These are phyloP conservation scores for Luzula sylvatica DNA, from an alignment of 176 grass and related monocot species.

Conservation along the genomic window DNA sequence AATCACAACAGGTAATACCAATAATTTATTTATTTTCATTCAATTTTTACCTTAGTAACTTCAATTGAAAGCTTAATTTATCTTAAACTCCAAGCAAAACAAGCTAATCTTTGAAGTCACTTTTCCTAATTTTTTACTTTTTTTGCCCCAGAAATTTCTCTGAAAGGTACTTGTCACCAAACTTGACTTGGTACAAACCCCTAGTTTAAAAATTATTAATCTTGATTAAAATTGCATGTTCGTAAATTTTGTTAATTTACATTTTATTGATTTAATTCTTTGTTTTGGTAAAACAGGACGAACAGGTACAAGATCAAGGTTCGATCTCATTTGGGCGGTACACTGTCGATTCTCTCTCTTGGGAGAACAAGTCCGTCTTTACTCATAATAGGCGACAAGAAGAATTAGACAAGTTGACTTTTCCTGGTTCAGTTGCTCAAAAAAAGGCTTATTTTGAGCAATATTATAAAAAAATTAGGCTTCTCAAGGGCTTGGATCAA, in stretches of 20 bases:
- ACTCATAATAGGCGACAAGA: constrained; percentile 52
- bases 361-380: constrained; percentile 76
- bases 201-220: neutral
- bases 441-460: constrained; percentile 93
- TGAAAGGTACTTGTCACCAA: too few species aligned
- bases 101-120: constrained; percentile 9
- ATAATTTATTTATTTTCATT: too few species aligned
- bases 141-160: neutral
- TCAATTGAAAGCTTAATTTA: constrained; percentile 17
- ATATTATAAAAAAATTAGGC: constrained; percentile 52
- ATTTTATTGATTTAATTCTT: neutral
- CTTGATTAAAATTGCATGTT: neutral
- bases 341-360: constrained; percentile 51
- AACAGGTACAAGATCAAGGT: constrained; percentile 42
- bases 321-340: constrained; percentile 79
- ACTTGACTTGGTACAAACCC: neutral
- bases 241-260: too few species aligned
- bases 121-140: neutral
- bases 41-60: constrained; percentile 8
- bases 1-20: constrained; percentile 9
- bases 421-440: constrained; percentile 67
- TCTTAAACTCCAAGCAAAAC: constrained; percentile 9
- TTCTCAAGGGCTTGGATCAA: constrained; percentile 33
- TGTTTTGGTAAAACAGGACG: constrained; percentile 26
- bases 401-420: constrained; percentile 49